A percentile compares a stretch with the other conserved stretches of the same genome.
phyloP scores from a whole-genome alignment of 2,329 filamentous ascomycete species.

The Fusarium proliferatum region DNA sequence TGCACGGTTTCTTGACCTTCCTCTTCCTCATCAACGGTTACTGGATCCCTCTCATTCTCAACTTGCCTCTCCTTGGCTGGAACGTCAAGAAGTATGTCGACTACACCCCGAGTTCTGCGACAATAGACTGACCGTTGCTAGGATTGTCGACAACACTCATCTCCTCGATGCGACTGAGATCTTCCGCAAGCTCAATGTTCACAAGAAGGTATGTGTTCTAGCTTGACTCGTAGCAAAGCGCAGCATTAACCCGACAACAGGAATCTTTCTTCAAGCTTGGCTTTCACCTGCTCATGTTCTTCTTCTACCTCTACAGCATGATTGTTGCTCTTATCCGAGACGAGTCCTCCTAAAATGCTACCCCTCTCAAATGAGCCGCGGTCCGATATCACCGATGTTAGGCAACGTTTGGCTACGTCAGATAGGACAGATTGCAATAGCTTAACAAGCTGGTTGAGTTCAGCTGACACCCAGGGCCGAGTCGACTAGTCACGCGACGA shows the following conservation, averaged over 20 bases:
- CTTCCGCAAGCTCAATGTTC: conserved; percentile 97
- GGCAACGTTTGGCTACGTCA: conserved; percentile 12
- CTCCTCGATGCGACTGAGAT: conserved; percentile 98
- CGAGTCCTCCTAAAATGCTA: conserved; percentile 77
- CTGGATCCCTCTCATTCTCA: conserved; percentile 93
- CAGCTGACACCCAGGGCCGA: conserved; percentile 31
- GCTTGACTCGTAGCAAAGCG: not conserved
- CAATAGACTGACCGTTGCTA: conserved; percentile 54
- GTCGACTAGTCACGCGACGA: conserved; percentile 37
- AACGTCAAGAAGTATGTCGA: conserved; percentile 94
- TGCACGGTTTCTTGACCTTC: conserved; percentile 95
- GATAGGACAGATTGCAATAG: conserved; percentile 22
- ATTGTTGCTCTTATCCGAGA: conserved; percentile 96
- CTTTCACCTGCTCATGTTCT: conserved; percentile 99
- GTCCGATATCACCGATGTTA: conserved; percentile 21
- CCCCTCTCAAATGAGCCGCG: conserved; percentile 24
- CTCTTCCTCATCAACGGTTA: conserved; percentile 99
- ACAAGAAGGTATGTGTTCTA: conserved; percentile 82
- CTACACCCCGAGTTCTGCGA: not conserved
- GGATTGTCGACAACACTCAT: conserved; percentile 97
- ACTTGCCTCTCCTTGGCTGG: conserved; percentile 90
- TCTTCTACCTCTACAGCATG: conserved; percentile 99
- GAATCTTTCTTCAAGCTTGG: conserved; percentile 99
- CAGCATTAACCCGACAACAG: conserved; percentile 59
- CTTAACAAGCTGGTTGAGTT: conserved; percentile 23